A percentile compares a stretch with the other conserved stretches of the same genome.
Evolutionary conservation across 1,284 basidiomycete species (phyloP).

Genomic region (Sporisorium sorghi): DNA sequence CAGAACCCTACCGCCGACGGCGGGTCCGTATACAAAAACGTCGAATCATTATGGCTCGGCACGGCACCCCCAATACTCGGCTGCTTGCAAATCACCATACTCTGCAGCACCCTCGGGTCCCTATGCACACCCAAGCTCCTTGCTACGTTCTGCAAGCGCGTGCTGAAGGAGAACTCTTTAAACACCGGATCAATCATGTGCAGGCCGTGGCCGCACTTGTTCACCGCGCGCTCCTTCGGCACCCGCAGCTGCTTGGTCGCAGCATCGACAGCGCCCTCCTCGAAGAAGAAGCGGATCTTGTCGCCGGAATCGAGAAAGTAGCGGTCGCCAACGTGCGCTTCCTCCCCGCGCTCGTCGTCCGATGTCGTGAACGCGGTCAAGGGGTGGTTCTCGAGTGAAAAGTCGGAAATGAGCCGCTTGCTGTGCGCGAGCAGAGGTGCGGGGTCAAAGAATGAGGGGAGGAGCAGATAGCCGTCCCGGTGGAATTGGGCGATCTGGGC

Average conservation of each 20-base stretch:
- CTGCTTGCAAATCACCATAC: conserved; percentile 78
- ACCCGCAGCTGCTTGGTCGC: conserved; percentile 51
- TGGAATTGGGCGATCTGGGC: conserved; percentile 56
- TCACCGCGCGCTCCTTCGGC: conserved; percentile 43
- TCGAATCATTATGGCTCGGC: conserved; percentile 73
- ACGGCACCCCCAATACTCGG: conserved; percentile 64
- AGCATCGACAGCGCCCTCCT: conserved; percentile 76
- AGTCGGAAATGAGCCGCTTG: conserved; percentile 81
- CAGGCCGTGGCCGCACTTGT: conserved; percentile 71
- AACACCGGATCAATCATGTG: conserved; percentile 87
- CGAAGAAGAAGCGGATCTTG: conserved; percentile 82
- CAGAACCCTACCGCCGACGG: conserved; percentile 92
- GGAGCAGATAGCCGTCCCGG: conserved; percentile 77
- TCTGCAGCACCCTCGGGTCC: conserved; percentile 79
- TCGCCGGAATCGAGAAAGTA: conserved; percentile 92
- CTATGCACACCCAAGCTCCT: conserved; percentile 43
- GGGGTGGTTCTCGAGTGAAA: conserved; percentile 83
- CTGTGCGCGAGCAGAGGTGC: conserved; percentile 75
- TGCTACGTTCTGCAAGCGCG: conserved; percentile 44
- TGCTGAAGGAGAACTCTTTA: conserved; percentile 48
- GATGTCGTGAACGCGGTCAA: conserved; percentile 89
- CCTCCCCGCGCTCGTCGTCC: conserved; percentile 23
- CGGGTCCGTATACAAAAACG: conserved; percentile 83
- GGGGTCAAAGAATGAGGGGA: conserved; percentile 81
- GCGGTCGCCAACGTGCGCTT: conserved; percentile 76